Evolutionary conservation across 192 early-diverging fungal species (phyloP).

Genomic region (Backusella australiensis): DNA sequence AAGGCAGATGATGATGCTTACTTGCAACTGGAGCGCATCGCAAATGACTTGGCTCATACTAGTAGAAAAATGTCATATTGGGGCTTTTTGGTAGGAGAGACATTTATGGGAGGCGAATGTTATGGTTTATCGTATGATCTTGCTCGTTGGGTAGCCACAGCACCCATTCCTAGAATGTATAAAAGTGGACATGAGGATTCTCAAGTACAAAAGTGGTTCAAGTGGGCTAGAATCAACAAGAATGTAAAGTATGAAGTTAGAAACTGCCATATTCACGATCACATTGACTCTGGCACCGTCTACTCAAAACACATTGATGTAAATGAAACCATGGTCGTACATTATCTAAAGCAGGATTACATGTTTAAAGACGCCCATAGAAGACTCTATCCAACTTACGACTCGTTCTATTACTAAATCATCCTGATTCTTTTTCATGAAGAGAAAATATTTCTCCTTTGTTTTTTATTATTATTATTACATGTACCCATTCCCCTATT

Average conservation of each 20-base stretch:
- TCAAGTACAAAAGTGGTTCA: constrained; percentile 35
- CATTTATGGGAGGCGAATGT: constrained; percentile 34
- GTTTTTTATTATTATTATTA: not conserved
- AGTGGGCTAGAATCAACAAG: constrained; percentile 18
- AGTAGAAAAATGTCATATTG: constrained; percentile 32
- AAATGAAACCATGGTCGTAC: constrained; percentile 25
- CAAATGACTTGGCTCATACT: constrained; percentile 23
- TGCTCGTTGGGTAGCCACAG: constrained; percentile 22
- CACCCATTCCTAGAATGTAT: constrained; percentile 17
- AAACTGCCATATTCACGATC: constrained; percentile 28
- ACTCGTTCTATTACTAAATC: not conserved
- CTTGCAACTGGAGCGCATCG: constrained; percentile 32
- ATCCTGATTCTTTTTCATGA: not conserved
- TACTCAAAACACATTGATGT: constrained; percentile 23
- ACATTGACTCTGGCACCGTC: constrained; percentile 24
- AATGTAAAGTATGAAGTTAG: constrained; percentile 27
- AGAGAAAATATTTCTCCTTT: not conserved
- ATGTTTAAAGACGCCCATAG: constrained; percentile 19
- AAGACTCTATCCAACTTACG: not conserved
- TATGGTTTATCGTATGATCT: constrained; percentile 34
- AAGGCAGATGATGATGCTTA: constrained; percentile 40
- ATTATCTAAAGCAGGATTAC: constrained; percentile 23
- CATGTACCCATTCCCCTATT: not conserved
- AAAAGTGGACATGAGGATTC: constrained; percentile 33
- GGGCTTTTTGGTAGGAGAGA: constrained; percentile 29